These are phyloP conservation scores for Cyberlindnera galapagoensis DNA, from an alignment of 805 yeast genomes.

Conservation along the genomic window DNA sequence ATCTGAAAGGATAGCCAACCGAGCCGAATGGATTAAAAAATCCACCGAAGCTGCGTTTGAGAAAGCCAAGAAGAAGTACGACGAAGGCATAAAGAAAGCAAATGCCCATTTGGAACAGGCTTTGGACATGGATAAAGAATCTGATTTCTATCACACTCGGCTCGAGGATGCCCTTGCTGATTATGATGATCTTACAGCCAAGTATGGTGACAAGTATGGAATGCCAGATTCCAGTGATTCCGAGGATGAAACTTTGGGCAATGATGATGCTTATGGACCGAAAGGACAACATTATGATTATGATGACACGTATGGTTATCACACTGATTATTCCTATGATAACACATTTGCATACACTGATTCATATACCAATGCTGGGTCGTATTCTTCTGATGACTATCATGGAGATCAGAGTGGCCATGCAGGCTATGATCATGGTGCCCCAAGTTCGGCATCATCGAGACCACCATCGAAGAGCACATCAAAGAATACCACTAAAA, in stretches of 20 bases:
- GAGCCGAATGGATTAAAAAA: slow-evolving; percentile 8
- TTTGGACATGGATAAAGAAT: background rate
- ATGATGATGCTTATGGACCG: slow-evolving; percentile 3
- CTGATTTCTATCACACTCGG: slow-evolving; percentile 7
- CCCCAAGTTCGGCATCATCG: no score
- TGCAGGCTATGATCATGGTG: no score
- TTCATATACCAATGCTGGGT: no score
- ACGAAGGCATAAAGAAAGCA: slow-evolving; percentile 5
- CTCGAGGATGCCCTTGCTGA: slow-evolving; percentile 5
- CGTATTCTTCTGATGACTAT: no score
- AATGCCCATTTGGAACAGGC: slow-evolving; percentile 6
- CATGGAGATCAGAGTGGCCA: no score
- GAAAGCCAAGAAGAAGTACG: slow-evolving; percentile 14
- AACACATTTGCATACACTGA: no score
- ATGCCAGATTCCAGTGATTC: slow-evolving; percentile 1
- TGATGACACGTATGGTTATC: background rate
- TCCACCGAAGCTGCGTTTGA: slow-evolving; percentile 14
- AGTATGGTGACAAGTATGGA: slow-evolving; percentile 2
- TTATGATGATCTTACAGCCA: slow-evolving; percentile 3
- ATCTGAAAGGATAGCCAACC: slow-evolving; percentile 1
- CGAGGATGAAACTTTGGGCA: background rate
- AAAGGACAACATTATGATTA: background rate
- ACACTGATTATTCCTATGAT: no score
- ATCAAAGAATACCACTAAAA: no score
- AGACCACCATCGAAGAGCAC: no score